Evolutionary conservation across 208 protist species (phyloP).

Genomic region (Trypanosomatidae sp.): DNA sequence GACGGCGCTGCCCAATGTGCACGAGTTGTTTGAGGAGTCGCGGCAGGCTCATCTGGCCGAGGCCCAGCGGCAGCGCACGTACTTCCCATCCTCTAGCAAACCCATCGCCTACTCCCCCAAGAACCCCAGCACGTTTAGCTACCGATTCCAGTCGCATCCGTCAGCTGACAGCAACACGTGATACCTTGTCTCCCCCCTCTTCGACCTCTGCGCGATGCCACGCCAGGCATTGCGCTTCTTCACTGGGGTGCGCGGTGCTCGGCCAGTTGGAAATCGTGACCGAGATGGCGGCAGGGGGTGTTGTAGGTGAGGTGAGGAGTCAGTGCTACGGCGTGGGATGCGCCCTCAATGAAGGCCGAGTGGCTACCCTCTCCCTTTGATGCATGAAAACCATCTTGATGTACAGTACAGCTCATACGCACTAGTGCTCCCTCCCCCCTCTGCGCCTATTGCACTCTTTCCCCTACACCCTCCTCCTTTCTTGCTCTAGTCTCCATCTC

Average conservation of each 20-base stretch:
- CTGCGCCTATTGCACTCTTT: neutral
- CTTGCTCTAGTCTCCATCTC: neutral
- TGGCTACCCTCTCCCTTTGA: neutral
- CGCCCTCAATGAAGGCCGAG: neutral
- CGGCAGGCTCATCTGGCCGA: constrained; percentile 56
- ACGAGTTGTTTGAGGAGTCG: constrained; percentile 65
- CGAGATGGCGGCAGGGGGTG: neutral
- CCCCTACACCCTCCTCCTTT: neutral
- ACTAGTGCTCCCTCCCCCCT: neutral
- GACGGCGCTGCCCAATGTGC: constrained; percentile 46
- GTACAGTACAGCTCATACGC: neutral
- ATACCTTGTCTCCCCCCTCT: neutral
- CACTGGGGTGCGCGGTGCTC: neutral
- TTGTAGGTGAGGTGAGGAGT: neutral
- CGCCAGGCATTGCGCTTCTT: neutral
- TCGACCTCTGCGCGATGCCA: neutral
- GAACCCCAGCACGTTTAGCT: constrained; percentile 63
- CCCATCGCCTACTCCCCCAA: constrained; percentile 33
- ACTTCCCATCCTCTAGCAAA: constrained; percentile 37
- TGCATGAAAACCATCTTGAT: neutral
- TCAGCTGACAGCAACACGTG: neutral
- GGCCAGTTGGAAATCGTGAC: neutral
- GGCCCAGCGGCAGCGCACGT: constrained; percentile 46
- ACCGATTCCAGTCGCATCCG: constrained; percentile 48
- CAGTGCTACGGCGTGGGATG: neutral